A percentile compares a stretch with the other conserved stretches of the same genome.
Evolutionary conservation across 1,284 basidiomycete species (phyloP).

Genomic region (Cutaneotrichosporon sp.): DNA sequence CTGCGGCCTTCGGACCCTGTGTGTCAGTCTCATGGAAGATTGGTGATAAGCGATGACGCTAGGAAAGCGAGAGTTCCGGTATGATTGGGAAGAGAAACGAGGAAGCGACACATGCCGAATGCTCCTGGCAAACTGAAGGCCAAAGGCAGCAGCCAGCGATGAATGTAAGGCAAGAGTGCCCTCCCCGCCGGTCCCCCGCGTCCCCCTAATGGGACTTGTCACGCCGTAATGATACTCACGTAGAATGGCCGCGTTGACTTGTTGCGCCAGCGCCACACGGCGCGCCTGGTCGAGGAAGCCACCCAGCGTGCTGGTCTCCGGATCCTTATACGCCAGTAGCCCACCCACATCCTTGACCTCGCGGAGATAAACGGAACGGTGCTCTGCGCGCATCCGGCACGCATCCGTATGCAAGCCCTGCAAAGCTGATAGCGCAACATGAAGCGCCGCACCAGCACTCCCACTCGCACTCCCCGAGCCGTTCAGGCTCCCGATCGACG

Average conservation of each 20-base stretch:
- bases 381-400: conserved; percentile 33
- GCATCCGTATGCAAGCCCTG: conserved; percentile 39
- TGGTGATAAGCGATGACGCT: too few relatives aligned
- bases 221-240: too few relatives aligned
- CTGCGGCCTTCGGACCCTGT: conserved; percentile 27
- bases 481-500: conserved; percentile 25
- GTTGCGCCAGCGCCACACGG: conserved; percentile 41
- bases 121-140: too few relatives aligned
- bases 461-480: conserved; percentile 1
- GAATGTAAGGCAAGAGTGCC: too few relatives aligned
- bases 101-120: too few relatives aligned
- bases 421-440: conserved; percentile 30
- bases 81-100: too few relatives aligned
- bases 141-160: too few relatives aligned
- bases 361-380: conserved; percentile 38
- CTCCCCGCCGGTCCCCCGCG: too few relatives aligned
- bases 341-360: conserved; percentile 47
- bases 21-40: conserved; percentile 2
- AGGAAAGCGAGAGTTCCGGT: too few relatives aligned
- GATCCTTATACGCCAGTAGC: conserved; percentile 45
- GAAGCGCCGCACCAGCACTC: conserved; percentile 22
- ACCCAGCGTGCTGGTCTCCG: conserved; percentile 40
- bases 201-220: too few relatives aligned
- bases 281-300: conserved; percentile 44
- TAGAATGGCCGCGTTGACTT: conserved; percentile 46